Evolutionary conservation across 257 asterid genomes (phyloP).

Genomic region (Plantago major): DNA sequence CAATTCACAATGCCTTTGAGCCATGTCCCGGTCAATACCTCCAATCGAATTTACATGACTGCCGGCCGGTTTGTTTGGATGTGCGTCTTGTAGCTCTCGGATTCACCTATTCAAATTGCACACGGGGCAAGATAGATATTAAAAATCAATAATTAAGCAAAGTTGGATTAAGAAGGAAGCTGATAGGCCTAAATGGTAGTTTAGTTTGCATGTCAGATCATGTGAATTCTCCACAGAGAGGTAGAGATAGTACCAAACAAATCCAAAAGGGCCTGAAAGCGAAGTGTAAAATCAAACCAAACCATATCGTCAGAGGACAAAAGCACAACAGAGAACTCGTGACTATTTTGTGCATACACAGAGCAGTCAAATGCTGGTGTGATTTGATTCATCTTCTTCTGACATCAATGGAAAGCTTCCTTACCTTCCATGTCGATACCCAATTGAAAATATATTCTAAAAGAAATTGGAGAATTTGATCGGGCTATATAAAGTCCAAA

Average conservation of each 20-base stretch:
- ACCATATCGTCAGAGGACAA: conserved; percentile 12
- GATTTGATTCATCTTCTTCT: conserved; percentile 5
- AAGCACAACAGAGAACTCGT: conserved; percentile 31
- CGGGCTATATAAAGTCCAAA: neutral
- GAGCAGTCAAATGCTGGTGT: conserved; percentile 5
- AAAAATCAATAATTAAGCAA: neutral
- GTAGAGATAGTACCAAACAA: neutral
- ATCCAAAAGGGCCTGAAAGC: conserved; percentile 23
- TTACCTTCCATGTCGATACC: neutral
- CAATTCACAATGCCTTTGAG: too few species aligned
- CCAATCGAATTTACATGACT: too few species aligned
- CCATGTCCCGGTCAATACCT: too few species aligned
- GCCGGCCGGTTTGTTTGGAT: too few species aligned
- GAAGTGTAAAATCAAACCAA: conserved; percentile 18
- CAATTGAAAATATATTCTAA: neutral
- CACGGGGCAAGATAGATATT: too few species aligned
- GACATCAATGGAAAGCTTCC: neutral
- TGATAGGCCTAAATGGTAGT: neutral
- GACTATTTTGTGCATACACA: conserved; percentile 16
- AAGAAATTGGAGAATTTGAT: neutral
- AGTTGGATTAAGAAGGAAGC: neutral
- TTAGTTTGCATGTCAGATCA: conserved; percentile 26
- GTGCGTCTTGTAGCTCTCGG: neutral
- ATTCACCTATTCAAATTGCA: neutral
- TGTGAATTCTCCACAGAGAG: conserved; percentile 32